Conservation (phyloP, 2,329 filamentous ascomycete genomes). For the Septoria linicola region DNA sequence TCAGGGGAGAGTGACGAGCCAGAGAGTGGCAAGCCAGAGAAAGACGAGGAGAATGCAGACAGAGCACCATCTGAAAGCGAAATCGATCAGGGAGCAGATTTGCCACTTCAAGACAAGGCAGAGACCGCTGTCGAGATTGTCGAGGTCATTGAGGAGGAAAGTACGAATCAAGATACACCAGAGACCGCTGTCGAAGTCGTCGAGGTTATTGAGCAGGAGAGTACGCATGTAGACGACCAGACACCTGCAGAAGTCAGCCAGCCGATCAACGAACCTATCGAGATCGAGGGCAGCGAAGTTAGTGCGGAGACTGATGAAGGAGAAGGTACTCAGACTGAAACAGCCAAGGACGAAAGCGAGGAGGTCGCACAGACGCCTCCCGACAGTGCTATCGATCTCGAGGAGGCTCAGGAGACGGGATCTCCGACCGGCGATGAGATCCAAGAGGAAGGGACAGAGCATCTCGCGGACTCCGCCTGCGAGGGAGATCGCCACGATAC, state of each 20-base stretch:
- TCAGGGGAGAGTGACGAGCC: too few relatives aligned
- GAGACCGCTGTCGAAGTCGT: neutral
- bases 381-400: slow-evolving; percentile 9
- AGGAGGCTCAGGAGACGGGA: neutral
- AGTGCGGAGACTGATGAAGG: too few relatives aligned
- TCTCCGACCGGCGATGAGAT: neutral
- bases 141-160: neutral
- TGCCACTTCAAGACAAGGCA: neutral
- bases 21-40: too few relatives aligned
- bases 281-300: too few relatives aligned
- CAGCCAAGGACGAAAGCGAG: neutral
- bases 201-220: neutral
- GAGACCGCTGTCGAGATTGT: neutral
- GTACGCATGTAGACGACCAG: neutral
- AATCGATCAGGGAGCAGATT: neutral
- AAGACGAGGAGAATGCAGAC: neutral
- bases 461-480: too few relatives aligned
- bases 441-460: neutral
- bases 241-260: neutral
- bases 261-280: neutral
- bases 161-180: neutral
- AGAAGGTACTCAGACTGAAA: neutral
- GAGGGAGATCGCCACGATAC: too few relatives aligned
- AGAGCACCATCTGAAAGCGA: neutral
- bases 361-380: slow-evolving; percentile 1